Evolutionary conservation across 2,329 filamentous ascomycete genomes (phyloP).

Genomic region (Sphaerostilbella broomeana): DNA sequence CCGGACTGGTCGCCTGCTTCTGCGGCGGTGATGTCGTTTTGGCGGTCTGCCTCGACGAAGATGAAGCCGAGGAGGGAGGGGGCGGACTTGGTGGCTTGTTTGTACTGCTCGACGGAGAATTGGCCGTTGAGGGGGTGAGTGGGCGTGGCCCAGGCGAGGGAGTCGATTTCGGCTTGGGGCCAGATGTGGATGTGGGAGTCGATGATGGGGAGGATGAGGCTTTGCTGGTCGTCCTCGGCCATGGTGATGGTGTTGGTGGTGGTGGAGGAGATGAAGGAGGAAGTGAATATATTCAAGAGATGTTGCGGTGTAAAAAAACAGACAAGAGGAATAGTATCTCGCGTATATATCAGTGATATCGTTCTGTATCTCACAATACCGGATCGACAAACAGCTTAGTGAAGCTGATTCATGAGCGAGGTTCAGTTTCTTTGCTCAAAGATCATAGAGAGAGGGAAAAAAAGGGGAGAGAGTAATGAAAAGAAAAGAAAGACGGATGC

Average conservation of each 20-base stretch:
- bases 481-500: too few species aligned
- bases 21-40: constrained; percentile 47
- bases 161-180: constrained; percentile 58
- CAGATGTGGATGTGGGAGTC: constrained; percentile 92
- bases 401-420: too few species aligned
- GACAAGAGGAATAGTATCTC: too few species aligned
- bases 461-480: too few species aligned
- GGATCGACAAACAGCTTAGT: too few species aligned
- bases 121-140: constrained; percentile 54
- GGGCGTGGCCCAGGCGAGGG: constrained; percentile 63
- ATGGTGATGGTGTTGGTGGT: neutral
- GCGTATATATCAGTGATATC: too few species aligned
- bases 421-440: too few species aligned
- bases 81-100: constrained; percentile 35
- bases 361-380: too few species aligned
- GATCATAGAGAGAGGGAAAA: too few species aligned
- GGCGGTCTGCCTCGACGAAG: constrained; percentile 77
- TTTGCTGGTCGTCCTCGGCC: constrained; percentile 29
- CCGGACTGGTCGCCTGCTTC: constrained; percentile 44
- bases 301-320: too few species aligned
- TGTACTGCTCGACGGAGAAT: constrained; percentile 60
- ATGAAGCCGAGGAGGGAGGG: constrained; percentile 61
- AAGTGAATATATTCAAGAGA: too few species aligned
- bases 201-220: constrained; percentile 56
- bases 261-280: neutral